Base-by-base conservation (phyloP, 2,329 filamentous ascomycete genomes). In the Xylaria digitata region DNA sequence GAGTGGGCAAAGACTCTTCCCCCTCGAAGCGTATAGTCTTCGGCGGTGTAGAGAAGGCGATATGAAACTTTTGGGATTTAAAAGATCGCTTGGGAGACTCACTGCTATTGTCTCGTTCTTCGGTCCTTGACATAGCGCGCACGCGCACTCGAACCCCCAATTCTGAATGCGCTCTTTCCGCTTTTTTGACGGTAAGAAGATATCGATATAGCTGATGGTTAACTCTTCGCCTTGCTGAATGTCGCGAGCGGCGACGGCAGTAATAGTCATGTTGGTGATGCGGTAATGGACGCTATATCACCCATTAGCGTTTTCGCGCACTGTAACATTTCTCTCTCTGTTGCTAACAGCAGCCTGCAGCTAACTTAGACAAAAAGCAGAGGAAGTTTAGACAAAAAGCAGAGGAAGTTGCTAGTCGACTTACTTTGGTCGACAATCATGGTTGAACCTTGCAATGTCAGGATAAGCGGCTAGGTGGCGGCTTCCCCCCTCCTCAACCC, bases 341-440 rank as follows among this genome's bases (percentile, higher is more conserved):
- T 11, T 40, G 5, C 6, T 9, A 6, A 40, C 37, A 21, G 15
- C 13, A 30, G 8, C 9, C 7, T 43, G 17, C 15, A 8, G 11
- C n/a, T 54, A 42, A 15, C 52, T 42, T 15, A 11, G 9, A 42
- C 21, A 11, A 6, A 46, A 50, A 8, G n/a, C n/a, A n/a, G n/a
- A 17, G n/a, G 13, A 15, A 34, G 9, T 6, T 3, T 6, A 34
- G 32, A 34, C 19, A 17, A 6, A 46, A 50, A 8, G 26, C 26
- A 5, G 26, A 23, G 6, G 5, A 11, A 3, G 9, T 37, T 8
- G 19, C 2, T 11, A 30, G 17, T 6, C 48, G 1, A 63, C 77
- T 77, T 60, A 80, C 79, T 81, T 82, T 32, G 80, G 80, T 46
- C 80, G 73, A 54, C 80, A 82, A 66, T 81, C 79, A 55, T 82